Evolutionary conservation across 1,139 yeast species (phyloP), one percentile per base, ranked within the genome.

Genomic region (Lodderomyces theae): DNA sequence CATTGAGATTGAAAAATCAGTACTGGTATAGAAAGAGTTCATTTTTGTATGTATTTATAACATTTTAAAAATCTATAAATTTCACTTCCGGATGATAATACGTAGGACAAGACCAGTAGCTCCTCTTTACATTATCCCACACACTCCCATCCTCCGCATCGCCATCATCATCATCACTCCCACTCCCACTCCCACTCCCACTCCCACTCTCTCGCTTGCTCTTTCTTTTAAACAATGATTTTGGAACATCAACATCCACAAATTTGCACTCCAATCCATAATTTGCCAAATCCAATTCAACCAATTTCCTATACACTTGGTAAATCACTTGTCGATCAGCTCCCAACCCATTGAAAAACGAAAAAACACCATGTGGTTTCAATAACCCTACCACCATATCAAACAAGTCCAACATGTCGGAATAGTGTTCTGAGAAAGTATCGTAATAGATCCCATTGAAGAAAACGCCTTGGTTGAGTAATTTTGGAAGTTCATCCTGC

Each of bases 281-380:
- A 52, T 85, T 86, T 38, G 70, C 70, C 51, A 90, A 70, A 58
- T 90, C 97, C 43, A 88, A 64, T 51, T 82, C 87, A 5, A 87
- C 95, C 46, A 90, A 81, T 52, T 80, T 77, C 57, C 79, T 82
- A 67, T 90, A 90, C 11, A 90, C 97, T 54, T 90, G 96, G 60
- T 90, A 90, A 45, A 90, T 79, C 9, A 89, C 77, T 57, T 85
- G 80, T 54, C 97, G 74, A 54, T 90, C 97, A 5, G 97, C 97
- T n/a, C 97, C 97, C 29, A 90, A 72, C 0, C 97, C 97, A 54
- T 90, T 90, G 70, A 90, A 90, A 58, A 88, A 90, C 2, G 96
- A 87, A 50, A 90, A 89, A 1, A 80, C 75, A 4, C 95, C 95
- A 31, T 77, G 77, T 1, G 95, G 89, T 57, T 85, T 84, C 48